Evolutionary conservation across 192 early-diverging fungal species (phyloP).

Genomic region (Chytriomyces hyalinus): DNA sequence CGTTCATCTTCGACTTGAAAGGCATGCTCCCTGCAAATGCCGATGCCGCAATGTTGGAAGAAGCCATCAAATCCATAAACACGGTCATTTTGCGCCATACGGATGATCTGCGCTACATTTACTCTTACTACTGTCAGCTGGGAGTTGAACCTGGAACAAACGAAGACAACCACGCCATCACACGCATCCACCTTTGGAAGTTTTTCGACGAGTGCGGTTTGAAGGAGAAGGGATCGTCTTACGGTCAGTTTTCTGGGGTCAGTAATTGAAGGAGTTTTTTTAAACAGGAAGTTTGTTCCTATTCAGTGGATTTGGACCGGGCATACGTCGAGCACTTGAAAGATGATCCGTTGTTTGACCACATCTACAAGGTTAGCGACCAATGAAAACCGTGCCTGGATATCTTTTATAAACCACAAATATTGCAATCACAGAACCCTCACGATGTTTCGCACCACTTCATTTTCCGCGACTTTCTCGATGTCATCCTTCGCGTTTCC

Average conservation of each 20-base stretch:
- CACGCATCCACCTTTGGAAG: constrained; percentile 47
- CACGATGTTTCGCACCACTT: constrained; percentile 46
- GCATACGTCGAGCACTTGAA: constrained; percentile 45
- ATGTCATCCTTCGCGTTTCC: constrained; percentile 42
- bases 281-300: neutral
- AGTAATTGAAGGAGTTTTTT: neutral
- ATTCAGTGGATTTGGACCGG: constrained; percentile 47
- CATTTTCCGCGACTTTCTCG: constrained; percentile 55
- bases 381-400: too few relatives aligned
- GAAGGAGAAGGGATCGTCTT: constrained; percentile 33
- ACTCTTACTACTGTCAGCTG: constrained; percentile 42
- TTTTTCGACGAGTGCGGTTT: constrained; percentile 46
- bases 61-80: constrained; percentile 44
- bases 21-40: constrained; percentile 22
- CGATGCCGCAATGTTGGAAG: constrained; percentile 30
- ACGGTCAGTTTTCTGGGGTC: constrained; percentile 28
- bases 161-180: constrained; percentile 28
- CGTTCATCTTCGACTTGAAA: constrained; percentile 45
- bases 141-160: neutral
- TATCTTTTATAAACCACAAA: neutral
- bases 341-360: constrained; percentile 28
- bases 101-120: constrained; percentile 47
- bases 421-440: constrained; percentile 40
- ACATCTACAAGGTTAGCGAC: constrained; percentile 41
- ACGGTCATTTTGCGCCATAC: constrained; percentile 53